phyloP scores from a whole-genome alignment of 2,329 filamentous ascomycete genomes.

The Drechslera avenae region DNA sequence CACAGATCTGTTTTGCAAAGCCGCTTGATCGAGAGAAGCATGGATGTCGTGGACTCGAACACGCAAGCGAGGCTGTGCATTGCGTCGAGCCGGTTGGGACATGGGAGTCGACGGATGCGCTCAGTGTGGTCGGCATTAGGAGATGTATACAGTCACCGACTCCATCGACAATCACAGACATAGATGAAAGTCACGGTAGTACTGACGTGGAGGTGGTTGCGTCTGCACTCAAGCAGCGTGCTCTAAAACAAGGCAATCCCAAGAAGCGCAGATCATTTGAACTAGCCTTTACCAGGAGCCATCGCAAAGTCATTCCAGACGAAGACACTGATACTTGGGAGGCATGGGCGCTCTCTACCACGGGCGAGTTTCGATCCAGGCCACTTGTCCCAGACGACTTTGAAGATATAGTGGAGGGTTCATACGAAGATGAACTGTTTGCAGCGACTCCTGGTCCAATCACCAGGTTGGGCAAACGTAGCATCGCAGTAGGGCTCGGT shows the following conservation, averaged over 20 bases:
- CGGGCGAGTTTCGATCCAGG: slow-evolving; percentile 53
- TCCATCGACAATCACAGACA: slow-evolving; percentile 35
- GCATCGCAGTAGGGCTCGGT: slow-evolving; percentile 72
- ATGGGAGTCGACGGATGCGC: slow-evolving; percentile 67
- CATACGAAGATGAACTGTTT: slow-evolving; percentile 59
- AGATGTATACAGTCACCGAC: slow-evolving; percentile 47
- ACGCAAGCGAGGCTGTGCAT: slow-evolving; percentile 57
- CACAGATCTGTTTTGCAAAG: slow-evolving; percentile 62
- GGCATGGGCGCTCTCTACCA: slow-evolving; percentile 57
- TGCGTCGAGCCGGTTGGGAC: slow-evolving; percentile 66
- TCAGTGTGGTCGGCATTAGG: slow-evolving; percentile 68
- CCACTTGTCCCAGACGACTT: slow-evolving; percentile 39
- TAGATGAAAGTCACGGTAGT: slow-evolving; percentile 24
- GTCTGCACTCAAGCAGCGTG: slow-evolving; percentile 39
- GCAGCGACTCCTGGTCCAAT: slow-evolving; percentile 71
- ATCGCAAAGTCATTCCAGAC: slow-evolving; percentile 1
- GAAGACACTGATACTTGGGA: slow-evolving; percentile 55
- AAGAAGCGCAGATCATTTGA: slow-evolving; percentile 12
- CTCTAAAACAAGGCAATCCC: slow-evolving; percentile 21
- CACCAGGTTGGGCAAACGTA: slow-evolving; percentile 64
- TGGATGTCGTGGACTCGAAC: slow-evolving; percentile 44
- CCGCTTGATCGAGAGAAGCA: slow-evolving; percentile 38
- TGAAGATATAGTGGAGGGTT: slow-evolving; percentile 16
- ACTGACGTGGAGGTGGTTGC: slow-evolving; percentile 19
- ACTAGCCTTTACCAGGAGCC: slow-evolving; percentile 8